Conservation (phyloP, 305 asterid species). For the Fraxinus xanthoxyloides region DNA sequence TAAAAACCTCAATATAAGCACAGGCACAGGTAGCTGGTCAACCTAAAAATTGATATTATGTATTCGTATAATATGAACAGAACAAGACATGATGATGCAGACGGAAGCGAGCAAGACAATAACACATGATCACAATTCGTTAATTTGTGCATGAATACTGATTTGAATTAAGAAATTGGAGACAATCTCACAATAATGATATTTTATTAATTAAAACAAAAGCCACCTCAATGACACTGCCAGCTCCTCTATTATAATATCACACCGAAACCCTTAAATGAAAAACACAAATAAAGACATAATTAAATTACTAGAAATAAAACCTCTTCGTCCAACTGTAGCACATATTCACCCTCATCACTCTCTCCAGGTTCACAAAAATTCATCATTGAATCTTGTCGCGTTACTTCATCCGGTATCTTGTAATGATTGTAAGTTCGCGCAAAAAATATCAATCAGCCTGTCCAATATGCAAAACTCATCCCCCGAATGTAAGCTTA, state of each 20-base stretch:
- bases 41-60: neutral
- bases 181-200: neutral
- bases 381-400: neutral
- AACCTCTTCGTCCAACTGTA: neutral
- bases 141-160: neutral
- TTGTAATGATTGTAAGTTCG: neutral
- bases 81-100: neutral
- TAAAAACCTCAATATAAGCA: constrained; percentile 1
- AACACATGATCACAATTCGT: neutral
- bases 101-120: neutral
- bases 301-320: neutral
- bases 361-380: neutral
- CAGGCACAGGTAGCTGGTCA: neutral
- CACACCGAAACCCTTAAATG: neutral
- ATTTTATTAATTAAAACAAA: neutral
- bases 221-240: neutral
- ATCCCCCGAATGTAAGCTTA: neutral
- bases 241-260: neutral
- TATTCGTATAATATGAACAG: neutral
- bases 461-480: neutral
- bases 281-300: neutral
- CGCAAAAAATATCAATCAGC: neutral
- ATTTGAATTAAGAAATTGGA: neutral
- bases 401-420: neutral
- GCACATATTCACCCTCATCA: neutral